phyloP scores from a whole-genome alignment of 108 stramenopile genomes.

The Bacterosira constricta region DNA sequence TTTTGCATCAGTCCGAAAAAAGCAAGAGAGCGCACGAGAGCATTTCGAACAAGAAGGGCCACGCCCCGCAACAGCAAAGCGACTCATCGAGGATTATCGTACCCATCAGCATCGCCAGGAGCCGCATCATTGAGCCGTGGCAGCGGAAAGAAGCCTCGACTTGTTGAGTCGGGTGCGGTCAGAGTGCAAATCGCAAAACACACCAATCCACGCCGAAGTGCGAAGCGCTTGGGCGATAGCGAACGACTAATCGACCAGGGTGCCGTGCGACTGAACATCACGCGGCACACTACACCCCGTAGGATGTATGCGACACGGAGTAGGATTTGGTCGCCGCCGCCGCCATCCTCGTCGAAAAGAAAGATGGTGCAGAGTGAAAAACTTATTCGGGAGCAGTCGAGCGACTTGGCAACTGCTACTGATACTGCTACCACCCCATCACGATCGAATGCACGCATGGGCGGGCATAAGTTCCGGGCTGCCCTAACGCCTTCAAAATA shows the following conservation, averaged over 20 bases:
- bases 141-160: not conserved
- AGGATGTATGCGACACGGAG: not conserved
- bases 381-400: too few species aligned
- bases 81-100: not conserved
- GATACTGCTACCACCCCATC: not conserved
- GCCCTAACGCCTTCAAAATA: not conserved
- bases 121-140: not conserved
- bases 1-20: not conserved
- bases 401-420: not conserved
- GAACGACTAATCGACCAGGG: slow-evolving; percentile 12
- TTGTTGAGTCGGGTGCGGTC: slow-evolving; percentile 17
- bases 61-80: not conserved
- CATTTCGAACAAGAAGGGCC: not conserved
- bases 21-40: not conserved
- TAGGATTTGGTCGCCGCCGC: not conserved
- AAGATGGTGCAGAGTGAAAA: not conserved
- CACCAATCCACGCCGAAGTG: slow-evolving; percentile 8
- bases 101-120: not conserved
- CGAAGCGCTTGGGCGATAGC: not conserved
- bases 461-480: slow-evolving; percentile 8
- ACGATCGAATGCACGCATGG: slow-evolving; percentile 13
- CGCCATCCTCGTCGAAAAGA: not conserved
- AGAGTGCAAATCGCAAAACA: slow-evolving; percentile 2
- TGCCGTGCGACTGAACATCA: slow-evolving; percentile 4
- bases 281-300: slow-evolving; percentile 9